Evolutionary conservation across 139 green algal species (phyloP).

Genomic region (Chlorella sp.): DNA sequence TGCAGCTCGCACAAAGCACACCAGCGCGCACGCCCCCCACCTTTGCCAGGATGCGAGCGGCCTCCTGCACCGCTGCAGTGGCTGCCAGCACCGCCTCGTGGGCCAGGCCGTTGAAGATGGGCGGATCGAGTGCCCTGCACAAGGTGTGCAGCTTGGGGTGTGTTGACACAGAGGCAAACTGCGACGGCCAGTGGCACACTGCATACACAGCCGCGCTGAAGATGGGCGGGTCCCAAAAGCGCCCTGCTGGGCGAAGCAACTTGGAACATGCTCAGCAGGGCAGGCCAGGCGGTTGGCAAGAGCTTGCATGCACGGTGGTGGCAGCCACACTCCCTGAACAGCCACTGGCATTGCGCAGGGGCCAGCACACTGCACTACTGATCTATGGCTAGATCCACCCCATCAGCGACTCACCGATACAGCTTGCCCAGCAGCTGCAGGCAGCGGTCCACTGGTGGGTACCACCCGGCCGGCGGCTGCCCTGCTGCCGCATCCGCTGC

Average conservation of each 20-base stretch:
- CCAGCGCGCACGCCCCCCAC: neutral
- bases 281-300: too few species aligned
- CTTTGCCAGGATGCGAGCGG: conserved; percentile 24
- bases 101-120: conserved; percentile 89
- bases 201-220: too few species aligned
- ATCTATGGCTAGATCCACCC: too few species aligned
- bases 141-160: too few species aligned
- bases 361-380: too few species aligned
- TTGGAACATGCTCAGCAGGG: too few species aligned
- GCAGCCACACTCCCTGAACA: too few species aligned
- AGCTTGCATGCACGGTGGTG: too few species aligned
- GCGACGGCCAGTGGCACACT: too few species aligned
- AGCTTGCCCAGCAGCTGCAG: conserved; percentile 91
- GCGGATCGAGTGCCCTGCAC: neutral
- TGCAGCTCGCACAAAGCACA: neutral
- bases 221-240: conserved; percentile 44
- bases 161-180: too few species aligned
- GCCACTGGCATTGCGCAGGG: too few species aligned
- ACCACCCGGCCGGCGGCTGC: conserved; percentile 61
- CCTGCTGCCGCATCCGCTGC: conserved; percentile 2
- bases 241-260: too few species aligned
- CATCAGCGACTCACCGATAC: conserved; percentile 85
- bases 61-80: conserved; percentile 78
- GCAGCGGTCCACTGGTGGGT: conserved; percentile 83
- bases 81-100: conserved; percentile 89